These are phyloP conservation scores for Apiospora malaysiana DNA, from an alignment of 2,329 filamentous ascomycete species.

Conservation along the genomic window DNA sequence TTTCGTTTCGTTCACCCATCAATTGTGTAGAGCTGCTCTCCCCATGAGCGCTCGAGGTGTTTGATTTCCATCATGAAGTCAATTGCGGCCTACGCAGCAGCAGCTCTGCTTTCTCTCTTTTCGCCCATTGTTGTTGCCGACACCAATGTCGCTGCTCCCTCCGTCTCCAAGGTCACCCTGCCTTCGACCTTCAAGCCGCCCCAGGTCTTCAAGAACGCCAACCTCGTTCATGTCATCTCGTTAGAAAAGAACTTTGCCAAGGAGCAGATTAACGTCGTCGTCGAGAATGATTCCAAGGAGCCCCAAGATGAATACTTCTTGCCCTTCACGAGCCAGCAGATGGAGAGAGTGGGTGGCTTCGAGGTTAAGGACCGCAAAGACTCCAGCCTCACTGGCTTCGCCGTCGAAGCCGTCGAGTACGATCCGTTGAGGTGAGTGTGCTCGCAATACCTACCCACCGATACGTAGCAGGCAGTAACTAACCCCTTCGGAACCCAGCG, in stretches of 20 bases:
- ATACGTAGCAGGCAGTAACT: constrained; percentile 29
- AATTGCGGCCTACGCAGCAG: constrained; percentile 45
- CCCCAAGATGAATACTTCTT: constrained; percentile 91
- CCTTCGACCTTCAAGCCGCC: constrained; percentile 79
- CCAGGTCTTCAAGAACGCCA: constrained; percentile 91
- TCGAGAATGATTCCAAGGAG: constrained; percentile 82
- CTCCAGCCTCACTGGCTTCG: constrained; percentile 68
- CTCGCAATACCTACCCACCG: not conserved
- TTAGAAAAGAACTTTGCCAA: constrained; percentile 91
- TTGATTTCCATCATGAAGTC: constrained; percentile 50
- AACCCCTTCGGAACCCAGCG: constrained; percentile 50
- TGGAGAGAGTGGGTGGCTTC: constrained; percentile 80
- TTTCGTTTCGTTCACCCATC: constrained; percentile 24
- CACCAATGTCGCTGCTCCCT: constrained; percentile 38
- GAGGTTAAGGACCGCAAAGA: constrained; percentile 95
- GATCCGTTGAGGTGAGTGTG: constrained; percentile 60
- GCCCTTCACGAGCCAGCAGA: constrained; percentile 78
- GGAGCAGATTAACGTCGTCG: constrained; percentile 90
- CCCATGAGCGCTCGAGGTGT: constrained; percentile 38
- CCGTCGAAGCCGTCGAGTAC: constrained; percentile 70
- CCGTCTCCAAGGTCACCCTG: constrained; percentile 63
- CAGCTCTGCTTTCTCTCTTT: constrained; percentile 64
- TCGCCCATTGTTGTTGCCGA: constrained; percentile 48
- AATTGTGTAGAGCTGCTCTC: constrained; percentile 34
- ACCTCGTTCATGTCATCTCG: constrained; percentile 88